These are phyloP conservation scores for Saccharomycopsis olivae DNA, from an alignment of 805 yeast species.

Conservation along the genomic window DNA sequence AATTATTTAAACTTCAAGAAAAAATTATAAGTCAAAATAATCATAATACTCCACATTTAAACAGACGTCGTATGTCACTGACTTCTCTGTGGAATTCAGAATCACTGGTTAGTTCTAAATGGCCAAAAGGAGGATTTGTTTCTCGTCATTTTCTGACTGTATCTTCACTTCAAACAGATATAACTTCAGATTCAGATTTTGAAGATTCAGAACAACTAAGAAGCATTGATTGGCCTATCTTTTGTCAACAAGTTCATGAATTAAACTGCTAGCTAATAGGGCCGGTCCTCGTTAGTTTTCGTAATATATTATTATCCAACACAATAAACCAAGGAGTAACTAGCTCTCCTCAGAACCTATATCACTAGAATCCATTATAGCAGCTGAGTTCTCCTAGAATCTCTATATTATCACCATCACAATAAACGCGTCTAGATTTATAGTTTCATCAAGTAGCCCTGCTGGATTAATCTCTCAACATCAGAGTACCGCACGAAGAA, in stretches of 20 bases:
- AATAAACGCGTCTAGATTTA: not conserved
- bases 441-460: constrained; percentile 72
- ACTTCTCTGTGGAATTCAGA: not conserved
- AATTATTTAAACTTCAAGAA: constrained; percentile 50
- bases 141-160: not conserved
- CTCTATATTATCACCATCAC: no score
- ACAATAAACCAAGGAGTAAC: not conserved
- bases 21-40: not conserved
- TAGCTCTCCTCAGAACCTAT: no score
- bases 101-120: not conserved
- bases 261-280: no score
- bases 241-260: constrained; percentile 11
- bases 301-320: not conserved
- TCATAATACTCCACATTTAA: not conserved
- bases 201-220: constrained; percentile 2
- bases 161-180: not conserved
- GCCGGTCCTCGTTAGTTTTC: not conserved
- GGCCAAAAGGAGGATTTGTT: no score
- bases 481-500: constrained; percentile 90
- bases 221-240: constrained; percentile 10
- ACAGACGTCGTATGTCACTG: not conserved
- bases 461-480: constrained; percentile 88
- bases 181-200: not conserved
- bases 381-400: no score
- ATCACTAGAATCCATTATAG: no score